These are phyloP conservation scores for Solanum microdontum DNA, from an alignment of 257 asterid species.

Conservation along the genomic window DNA sequence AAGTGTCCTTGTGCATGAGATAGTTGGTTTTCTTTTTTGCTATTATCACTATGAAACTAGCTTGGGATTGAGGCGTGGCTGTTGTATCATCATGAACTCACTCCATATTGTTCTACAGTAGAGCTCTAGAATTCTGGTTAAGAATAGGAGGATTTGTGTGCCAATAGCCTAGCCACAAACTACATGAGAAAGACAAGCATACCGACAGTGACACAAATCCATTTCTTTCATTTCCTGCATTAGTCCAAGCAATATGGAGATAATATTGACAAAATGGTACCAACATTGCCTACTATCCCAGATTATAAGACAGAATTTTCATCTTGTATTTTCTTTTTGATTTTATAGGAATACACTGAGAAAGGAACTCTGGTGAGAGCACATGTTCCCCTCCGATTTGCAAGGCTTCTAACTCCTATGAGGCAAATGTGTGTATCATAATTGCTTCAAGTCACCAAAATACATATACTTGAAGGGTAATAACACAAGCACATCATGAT, in stretches of 20 bases:
- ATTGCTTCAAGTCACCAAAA: neutral
- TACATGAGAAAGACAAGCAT: neutral
- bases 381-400: conserved; percentile 86
- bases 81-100: neutral
- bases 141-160: neutral
- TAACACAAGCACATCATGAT: neutral
- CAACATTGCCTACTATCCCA: neutral
- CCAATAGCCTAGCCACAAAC: neutral
- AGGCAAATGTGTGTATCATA: conserved; percentile 58
- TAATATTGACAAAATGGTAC: neutral
- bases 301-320: neutral
- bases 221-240: neutral
- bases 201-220: neutral
- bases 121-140: neutral
- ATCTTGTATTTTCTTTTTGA: neutral
- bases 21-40: neutral
- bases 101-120: neutral
- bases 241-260: neutral
- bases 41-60: neutral
- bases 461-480: neutral
- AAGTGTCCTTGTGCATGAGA: neutral
- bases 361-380: conserved; percentile 73
- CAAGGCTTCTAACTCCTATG: conserved; percentile 90
- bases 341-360: conserved; percentile 60
- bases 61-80: neutral